A percentile compares a stretch with the other conserved stretches of the same genome.
phyloP scores from a whole-genome alignment of 228 moss, liverwort and hornwort genomes.

The Sphagnum magellanicum region DNA sequence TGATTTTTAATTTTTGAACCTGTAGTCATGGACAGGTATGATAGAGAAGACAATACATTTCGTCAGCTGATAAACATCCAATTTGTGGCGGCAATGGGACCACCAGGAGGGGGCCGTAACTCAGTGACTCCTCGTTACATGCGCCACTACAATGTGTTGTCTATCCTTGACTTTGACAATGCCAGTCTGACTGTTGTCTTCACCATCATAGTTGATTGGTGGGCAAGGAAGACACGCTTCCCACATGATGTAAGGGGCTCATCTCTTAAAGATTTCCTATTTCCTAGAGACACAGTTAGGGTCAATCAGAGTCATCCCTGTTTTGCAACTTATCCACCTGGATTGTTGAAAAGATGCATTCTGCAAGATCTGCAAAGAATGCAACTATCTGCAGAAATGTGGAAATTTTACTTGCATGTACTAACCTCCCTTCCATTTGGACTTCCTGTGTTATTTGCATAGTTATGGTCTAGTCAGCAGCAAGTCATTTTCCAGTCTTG shows the following conservation, averaged over 20 bases:
- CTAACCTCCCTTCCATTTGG: no score
- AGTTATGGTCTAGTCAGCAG: no score
- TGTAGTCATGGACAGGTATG: conserved; percentile 34
- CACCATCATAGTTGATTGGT: conserved; percentile 77
- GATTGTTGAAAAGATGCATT: no score
- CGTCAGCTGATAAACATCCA: conserved; percentile 43
- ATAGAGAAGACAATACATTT: conserved; percentile 66
- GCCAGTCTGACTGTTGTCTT: conserved; percentile 49
- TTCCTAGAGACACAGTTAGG: no score
- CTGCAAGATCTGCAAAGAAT: no score
- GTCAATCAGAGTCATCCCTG: no score
- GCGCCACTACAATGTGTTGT: conserved; percentile 63
- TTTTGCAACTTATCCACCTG: no score
- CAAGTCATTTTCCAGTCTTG: no score
- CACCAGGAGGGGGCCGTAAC: conserved; percentile 61
- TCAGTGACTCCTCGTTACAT: conserved; percentile 50
- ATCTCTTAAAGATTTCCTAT: neutral
- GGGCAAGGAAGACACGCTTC: conserved; percentile 60
- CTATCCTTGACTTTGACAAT: conserved; percentile 70
- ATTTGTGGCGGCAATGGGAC: conserved; percentile 68
- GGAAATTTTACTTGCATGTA: neutral
- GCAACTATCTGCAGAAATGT: no score
- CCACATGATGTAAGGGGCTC: conserved; percentile 49
- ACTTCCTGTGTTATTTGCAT: no score
- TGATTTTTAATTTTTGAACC: neutral